Evolutionary conservation across 768 basidiomycete species (phyloP), one percentile per base, ranked within the genome.

Genomic region (Inosperma sp.): DNA sequence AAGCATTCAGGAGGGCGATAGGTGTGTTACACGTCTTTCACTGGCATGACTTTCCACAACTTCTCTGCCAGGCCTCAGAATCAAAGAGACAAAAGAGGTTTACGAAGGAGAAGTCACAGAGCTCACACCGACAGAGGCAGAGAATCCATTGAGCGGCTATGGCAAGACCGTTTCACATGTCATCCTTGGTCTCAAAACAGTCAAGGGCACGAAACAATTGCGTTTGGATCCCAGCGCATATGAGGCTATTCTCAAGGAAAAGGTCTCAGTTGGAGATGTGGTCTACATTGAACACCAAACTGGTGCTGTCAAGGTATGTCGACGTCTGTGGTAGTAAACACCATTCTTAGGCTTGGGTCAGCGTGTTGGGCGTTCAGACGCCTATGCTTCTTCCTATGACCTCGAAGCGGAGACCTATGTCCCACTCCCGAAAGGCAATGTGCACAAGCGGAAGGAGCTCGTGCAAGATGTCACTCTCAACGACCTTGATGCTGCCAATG

Each of bases 101-200:
- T 98, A 94, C 68, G 95, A 98, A 67, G 95, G 96, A 52, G 95
- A 99, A 71, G 89, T 99, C n/a, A 98, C 95, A 7, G 95, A 98
- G 63, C 72, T 98, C 53, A 96, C 95, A 3, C 96, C 96, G 3
- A 83, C 91, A 17, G 96, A 98, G 71, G 81, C 95, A 12, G 95
- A 98, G 68, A 98, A 98, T 69, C 96, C 96, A 22, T 77, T 98
- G 39, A 93, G 88, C 48, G 94, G 95, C 35, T 98, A 97, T 66
- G 96, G 96, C 54, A 99, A 98, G 72, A 97, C 95, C 2, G 89
- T 98, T 46, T 93, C 93, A n/a, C 94, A 97, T 68, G 95, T 98
- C 62, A 76, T 98, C 49, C 86, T 98, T 40, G 93, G 93, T 12
- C 81, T 99, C 55, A 98, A 98, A 71, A 96, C 95, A 0, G 88